Evolutionary conservation across 2,329 filamentous ascomycete species (phyloP).

Genomic region (Hypoxylon sp.): DNA sequence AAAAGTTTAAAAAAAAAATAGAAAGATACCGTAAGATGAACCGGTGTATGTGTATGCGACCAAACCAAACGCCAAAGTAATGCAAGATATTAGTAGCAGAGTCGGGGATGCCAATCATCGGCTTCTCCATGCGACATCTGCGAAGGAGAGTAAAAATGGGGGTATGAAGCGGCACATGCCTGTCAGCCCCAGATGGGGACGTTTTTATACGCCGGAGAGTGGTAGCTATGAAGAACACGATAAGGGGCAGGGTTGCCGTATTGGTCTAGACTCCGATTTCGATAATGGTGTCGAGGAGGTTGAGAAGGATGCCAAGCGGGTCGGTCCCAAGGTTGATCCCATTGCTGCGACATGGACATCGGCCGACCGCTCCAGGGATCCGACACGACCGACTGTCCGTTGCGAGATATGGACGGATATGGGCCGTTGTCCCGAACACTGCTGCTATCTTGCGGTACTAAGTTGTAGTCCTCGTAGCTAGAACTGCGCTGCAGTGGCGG

Average conservation of each 20-base stretch:
- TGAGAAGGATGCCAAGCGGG: slow-evolving; percentile 46
- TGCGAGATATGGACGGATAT: slow-evolving; percentile 35
- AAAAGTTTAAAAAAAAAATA: too few relatives aligned
- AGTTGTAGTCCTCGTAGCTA: slow-evolving; percentile 40
- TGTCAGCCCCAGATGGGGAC: slow-evolving; percentile 63
- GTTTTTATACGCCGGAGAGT: slow-evolving; percentile 63
- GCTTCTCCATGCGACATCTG: neutral
- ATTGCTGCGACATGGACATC: slow-evolving; percentile 31
- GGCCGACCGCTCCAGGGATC: slow-evolving; percentile 42
- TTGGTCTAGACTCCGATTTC: slow-evolving; percentile 50
- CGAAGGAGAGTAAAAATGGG: neutral
- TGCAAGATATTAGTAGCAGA: slow-evolving; percentile 32
- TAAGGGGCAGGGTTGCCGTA: slow-evolving; percentile 51
- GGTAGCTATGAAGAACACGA: slow-evolving; percentile 65
- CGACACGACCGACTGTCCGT: slow-evolving; percentile 35
- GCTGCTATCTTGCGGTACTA: slow-evolving; percentile 22
- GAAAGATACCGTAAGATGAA: neutral
- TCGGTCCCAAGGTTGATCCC: slow-evolving; percentile 43
- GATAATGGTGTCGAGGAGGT: slow-evolving; percentile 48
- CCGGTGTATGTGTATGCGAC: slow-evolving; percentile 18
- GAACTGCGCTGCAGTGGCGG: slow-evolving; percentile 36
- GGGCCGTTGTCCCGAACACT: slow-evolving; percentile 37
- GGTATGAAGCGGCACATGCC: neutral
- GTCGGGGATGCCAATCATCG: slow-evolving; percentile 6
- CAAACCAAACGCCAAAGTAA: slow-evolving; percentile 29